phyloP scores from a whole-genome alignment of 2,329 filamentous ascomycete genomes.

The Endoconidiophora polonica region DNA sequence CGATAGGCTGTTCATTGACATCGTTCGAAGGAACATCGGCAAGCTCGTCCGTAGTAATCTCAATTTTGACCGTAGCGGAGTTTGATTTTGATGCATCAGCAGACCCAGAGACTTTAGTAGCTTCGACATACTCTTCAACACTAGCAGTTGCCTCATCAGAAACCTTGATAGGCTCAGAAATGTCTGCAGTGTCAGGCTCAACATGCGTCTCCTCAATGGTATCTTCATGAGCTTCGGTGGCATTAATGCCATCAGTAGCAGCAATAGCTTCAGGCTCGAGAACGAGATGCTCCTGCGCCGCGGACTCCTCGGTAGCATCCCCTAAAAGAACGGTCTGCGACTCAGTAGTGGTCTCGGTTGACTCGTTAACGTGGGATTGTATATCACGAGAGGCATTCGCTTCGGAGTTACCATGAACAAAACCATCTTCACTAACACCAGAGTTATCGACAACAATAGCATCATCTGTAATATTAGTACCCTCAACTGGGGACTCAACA shows the following conservation, averaged over 20 bases:
- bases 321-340: no score
- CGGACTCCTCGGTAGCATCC: no score
- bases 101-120: no score
- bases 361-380: no score
- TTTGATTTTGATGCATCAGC: no score
- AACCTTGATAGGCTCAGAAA: background rate
- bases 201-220: background rate
- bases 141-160: no score
- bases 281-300: no score
- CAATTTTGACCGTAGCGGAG: no score
- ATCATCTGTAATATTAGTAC: background rate
- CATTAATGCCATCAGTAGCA: background rate
- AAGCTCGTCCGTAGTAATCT: background rate
- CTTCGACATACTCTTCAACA: no score
- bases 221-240: background rate
- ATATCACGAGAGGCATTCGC: no score
- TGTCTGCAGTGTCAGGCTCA: background rate
- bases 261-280: no score
- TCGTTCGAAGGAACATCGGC: background rate
- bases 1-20: background rate
- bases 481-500: background rate
- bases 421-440: slow-evolving; percentile 1
- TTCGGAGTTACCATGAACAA: background rate
- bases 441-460: background rate
- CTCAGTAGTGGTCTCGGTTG: no score